phyloP scores from a whole-genome alignment of 805 yeast genomes.

The Candida alai region DNA sequence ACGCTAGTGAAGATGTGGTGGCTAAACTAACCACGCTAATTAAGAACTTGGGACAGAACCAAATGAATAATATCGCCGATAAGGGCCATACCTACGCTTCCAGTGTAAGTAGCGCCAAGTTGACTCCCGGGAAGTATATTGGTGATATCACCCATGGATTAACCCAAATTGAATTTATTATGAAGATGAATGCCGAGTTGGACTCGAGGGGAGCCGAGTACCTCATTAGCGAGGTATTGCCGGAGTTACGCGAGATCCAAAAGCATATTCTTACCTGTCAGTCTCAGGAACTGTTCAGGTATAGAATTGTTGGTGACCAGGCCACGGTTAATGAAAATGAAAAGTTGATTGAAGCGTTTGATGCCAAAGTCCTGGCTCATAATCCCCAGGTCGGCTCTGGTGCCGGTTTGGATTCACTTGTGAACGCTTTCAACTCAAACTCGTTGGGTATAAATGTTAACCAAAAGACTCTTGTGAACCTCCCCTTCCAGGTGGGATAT shows the following conservation, averaged over 20 bases:
- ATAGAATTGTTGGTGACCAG: constrained; percentile 59
- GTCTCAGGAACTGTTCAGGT: constrained; percentile 31
- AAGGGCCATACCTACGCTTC: constrained; percentile 85
- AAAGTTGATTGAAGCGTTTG: constrained; percentile 30
- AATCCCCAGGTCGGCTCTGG: constrained; percentile 1
- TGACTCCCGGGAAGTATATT: constrained; percentile 58
- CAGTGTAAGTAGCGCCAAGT: constrained; percentile 57
- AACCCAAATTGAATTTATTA: constrained; percentile 68
- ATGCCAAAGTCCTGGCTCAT: constrained; percentile 11
- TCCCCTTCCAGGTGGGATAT: constrained; percentile 89
- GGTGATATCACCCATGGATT: constrained; percentile 71
- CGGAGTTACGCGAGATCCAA: constrained; percentile 55
- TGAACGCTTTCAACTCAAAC: constrained; percentile 13
- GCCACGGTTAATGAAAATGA: constrained; percentile 35
- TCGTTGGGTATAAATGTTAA: constrained; percentile 11
- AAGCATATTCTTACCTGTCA: constrained; percentile 25
- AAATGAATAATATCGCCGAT: constrained; percentile 75
- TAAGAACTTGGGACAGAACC: constrained; percentile 70
- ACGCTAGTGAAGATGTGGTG: constrained; percentile 32
- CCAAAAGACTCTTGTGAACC: constrained; percentile 48
- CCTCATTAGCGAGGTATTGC: constrained; percentile 50
- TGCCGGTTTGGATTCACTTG: constrained; percentile 15
- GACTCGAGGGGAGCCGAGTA: constrained; percentile 35
- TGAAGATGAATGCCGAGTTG: constrained; percentile 50
- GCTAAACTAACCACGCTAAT: constrained; percentile 72